phyloP scores from a whole-genome alignment of 2,329 filamentous ascomycete genomes.

The Endothia cerciana region DNA sequence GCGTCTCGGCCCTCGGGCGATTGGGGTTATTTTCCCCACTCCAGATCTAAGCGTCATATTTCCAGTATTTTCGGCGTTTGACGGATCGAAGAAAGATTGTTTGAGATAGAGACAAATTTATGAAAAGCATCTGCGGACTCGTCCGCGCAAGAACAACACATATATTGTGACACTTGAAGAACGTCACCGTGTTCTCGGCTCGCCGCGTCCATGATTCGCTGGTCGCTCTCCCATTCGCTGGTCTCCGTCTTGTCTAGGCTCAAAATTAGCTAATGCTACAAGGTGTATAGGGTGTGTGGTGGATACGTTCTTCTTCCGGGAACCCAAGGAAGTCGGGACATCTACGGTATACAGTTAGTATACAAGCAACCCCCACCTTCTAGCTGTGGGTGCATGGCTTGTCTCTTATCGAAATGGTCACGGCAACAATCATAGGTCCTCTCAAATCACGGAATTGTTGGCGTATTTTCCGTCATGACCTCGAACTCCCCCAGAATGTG shows the following conservation, averaged over 20 bases:
- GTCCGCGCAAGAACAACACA: no score
- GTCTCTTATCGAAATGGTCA: neutral
- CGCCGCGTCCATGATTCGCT: no score
- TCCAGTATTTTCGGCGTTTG: neutral
- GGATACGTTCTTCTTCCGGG: no score
- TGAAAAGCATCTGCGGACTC: neutral
- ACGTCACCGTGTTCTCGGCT: no score
- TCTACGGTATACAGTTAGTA: neutral
- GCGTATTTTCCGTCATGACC: slow-evolving; percentile 1
- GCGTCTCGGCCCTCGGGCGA: neutral
- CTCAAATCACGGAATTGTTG: slow-evolving; percentile 5
- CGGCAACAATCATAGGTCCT: neutral
- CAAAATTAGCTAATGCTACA: neutral
- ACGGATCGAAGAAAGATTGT: neutral
- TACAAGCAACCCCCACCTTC: neutral
- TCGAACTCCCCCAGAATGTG: neutral
- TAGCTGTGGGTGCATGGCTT: neutral
- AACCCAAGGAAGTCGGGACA: neutral
- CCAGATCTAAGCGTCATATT: neutral
- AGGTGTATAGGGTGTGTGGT: no score
- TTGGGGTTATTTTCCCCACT: neutral
- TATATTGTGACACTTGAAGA: no score
- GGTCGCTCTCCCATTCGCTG: no score
- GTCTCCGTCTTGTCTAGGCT: neutral
- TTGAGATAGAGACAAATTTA: neutral